Evolutionary conservation across 306 rosid genomes (phyloP), one percentile per base, ranked within the genome.

Genomic region (Lathyrus sativus): DNA sequence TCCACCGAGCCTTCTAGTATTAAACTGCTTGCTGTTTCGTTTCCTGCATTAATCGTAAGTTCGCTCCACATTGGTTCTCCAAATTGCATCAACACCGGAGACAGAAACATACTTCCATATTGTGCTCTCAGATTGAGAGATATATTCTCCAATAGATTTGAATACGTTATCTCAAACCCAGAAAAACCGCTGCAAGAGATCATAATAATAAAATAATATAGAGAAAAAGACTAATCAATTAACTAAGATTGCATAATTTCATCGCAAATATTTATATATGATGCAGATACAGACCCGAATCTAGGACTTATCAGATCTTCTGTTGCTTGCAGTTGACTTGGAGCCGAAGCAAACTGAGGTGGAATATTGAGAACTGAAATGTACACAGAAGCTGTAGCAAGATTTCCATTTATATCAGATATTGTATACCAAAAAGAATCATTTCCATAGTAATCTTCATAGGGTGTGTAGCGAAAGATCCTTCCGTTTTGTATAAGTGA

Each of bases 371-470:
- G 92, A 75, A 91, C 85, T 53, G 67, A 80, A 63, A 91, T 82
- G 83, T 74, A 68, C 31, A 88, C 89, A 14, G 59, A 59, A 77
- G 93, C 91, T 57, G 80, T 67, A 28, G 96, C 96, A 70, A 88
- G 81, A 74, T 91, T 87, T 37, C 85, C 89, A 69, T 91, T 91
- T 77, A 91, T 62, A 71, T 91, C 97, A 42, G 96, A 82, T 77
- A 91, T 80, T 38, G 84, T 84, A 72, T 91, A 91, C 76, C 79
- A 68, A 70, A 91, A 91, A 4, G 82, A 77, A 79, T 88, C 96
- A 53, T 75, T 86, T 62, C 93, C 97, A 74, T 83, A 85, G 61
- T 88, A 91, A 68, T 84, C 83, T 76, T 73, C 79, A 49, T 81
- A 80, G 53, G 97, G 96, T 12, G 91, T 88, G 65, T 83, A 88